Base-by-base conservation (phyloP, 495 filamentous ascomycete species). In the Xylaria flabelliformis region DNA sequence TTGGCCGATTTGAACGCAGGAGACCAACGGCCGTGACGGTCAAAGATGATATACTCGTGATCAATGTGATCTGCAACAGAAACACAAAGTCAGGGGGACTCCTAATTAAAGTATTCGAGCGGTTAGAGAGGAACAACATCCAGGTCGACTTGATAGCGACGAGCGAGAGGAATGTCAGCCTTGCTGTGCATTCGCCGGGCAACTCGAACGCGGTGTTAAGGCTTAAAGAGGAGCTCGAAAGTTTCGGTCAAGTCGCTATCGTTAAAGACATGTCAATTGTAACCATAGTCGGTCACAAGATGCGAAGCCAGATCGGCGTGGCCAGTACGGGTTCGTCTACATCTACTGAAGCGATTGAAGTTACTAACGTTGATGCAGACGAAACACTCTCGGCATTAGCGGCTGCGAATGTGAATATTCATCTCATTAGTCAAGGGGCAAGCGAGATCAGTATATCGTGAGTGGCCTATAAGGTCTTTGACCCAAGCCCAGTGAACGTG, bases 381-480 rank as follows among this genome's bases (percentile, higher is more conserved):
- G 80, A 83, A 63, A 82, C 82, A 21, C 75, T 83, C 48, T 75
- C 77, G 17, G 79, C 77, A n/a, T 53, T 83, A n/a, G 82, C 82
- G 3, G 76, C 74, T 58, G 76, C 78, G 5, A 76, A 80, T 46
- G 77, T 83, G 50, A 81, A 80, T 59, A 81, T 83, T 36, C 79
- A 82, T 72, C 67, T 82, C 46, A 81, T 82, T 55, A 82, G 82
- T 63, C 82, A 83, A 63, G 82, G 82, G 32, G 82, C 82, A 48
- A 82, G 80, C 64, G 79, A 83, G 73, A 82, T 83, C 36, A 82
- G 81, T 68, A 80, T 83, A 61, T 83, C 82, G 74, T 81, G 74
- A 76, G 80, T 75, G 34, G 8, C 34, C 12, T 39, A 10, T 24
- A 17, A 9, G 13, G 2, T 29, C 17, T 34, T 39, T 10, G 19